Base-by-base conservation (phyloP, 2,329 filamentous ascomycete species). In the Sarocladium strictum region DNA sequence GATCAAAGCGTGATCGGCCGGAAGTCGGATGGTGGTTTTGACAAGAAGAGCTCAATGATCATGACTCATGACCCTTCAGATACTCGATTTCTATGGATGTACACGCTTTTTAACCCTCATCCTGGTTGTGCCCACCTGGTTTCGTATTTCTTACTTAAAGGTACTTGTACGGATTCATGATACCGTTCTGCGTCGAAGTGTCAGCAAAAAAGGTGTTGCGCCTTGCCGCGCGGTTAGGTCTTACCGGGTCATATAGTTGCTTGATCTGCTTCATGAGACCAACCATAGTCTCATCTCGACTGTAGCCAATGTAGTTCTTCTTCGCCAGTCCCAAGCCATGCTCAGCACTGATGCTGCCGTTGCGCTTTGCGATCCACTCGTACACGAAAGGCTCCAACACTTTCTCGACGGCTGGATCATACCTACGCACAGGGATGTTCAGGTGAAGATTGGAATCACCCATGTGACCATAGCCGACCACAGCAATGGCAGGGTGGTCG, bases 121-220 rank as follows among this genome's bases (percentile, higher is more conserved):
- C 29, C 47, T 11, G 11, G 27, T 17, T 51, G 47, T 29, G 47
- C 47, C 47, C 47, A 29, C 47, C 21, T 15, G 14, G n/a, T 4
- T 35, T 21, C 47, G n/a, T 19, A 23, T n/a, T 27, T 26, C 50
- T 19, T 37, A 23, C 38, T 65, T 72, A 86, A 61, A 97, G 87
- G 70, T 97, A 97, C 74, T 97, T 97, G 78, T 97, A 97, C 1
- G 93, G 93, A 73, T 97, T 97, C 90, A 97, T 95, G 72, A 97
- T 97, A 49, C 91, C 92, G 62, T 96, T 96, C 90, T 96, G 64
- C 21, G 53, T 47, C 50, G 53, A 53, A 55, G 52, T 59, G 63
- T 67, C 61, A 67, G 64, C 60, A 54, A 57, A 54, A n/a, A n/a
- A n/a, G 45, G 53, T 26, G 11, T 23, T 21, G 17, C 11, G 43